Conservation (phyloP, 2,329 filamentous ascomycete genomes). For the Penicillium sp. region DNA sequence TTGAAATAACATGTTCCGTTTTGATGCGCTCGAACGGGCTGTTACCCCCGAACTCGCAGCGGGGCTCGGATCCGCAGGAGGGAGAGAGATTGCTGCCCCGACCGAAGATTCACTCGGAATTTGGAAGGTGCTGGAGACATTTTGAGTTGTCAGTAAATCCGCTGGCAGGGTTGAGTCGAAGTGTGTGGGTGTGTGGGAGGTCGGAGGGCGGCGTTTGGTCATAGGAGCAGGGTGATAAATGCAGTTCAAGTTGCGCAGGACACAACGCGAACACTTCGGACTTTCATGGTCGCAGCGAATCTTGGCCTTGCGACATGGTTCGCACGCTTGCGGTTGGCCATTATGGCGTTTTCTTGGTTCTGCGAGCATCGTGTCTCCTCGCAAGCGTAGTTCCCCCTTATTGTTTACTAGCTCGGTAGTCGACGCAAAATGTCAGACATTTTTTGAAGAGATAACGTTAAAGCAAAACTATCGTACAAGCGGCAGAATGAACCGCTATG, state of each 20-base stretch:
- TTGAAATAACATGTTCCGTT: background rate
- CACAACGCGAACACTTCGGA: background rate
- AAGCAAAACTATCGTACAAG: too few species aligned
- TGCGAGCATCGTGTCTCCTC: background rate
- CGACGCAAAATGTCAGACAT: background rate
- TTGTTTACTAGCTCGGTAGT: background rate
- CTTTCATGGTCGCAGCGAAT: background rate
- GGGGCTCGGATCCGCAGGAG: background rate
- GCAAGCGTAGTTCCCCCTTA: background rate
- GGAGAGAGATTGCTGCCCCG: background rate
- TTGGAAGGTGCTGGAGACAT: background rate
- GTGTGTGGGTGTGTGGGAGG: background rate
- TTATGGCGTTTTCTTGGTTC: slow-evolving; percentile 1
- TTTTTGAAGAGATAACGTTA: background rate
- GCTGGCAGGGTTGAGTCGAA: background rate
- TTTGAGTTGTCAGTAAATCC: background rate
- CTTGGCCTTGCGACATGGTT: background rate
- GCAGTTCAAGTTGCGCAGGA: background rate
- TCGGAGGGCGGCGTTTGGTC: background rate
- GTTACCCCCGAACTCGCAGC: background rate
- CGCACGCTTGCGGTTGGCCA: background rate
- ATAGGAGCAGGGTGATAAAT: background rate
- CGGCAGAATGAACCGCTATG: background rate
- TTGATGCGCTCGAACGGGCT: background rate
- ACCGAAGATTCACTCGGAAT: background rate